phyloP scores from a whole-genome alignment of 495 filamentous ascomycete species.

The Penicillium canescens region DNA sequence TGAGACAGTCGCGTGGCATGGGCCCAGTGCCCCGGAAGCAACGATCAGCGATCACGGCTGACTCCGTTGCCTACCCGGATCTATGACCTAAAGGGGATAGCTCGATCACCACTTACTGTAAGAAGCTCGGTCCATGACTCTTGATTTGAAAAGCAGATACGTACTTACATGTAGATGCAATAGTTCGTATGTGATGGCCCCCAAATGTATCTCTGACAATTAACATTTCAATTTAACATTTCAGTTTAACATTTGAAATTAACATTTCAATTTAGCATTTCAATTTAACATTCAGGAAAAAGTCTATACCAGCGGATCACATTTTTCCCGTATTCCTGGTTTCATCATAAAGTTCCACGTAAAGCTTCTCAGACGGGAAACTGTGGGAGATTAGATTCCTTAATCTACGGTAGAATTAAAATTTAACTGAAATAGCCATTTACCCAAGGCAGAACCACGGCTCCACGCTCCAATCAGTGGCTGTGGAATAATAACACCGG shows the following conservation, averaged over 20 bases:
- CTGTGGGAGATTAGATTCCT: background rate
- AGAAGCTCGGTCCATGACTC: background rate
- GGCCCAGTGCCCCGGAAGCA: slow-evolving; percentile 9
- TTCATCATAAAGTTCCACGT: slow-evolving; percentile 2
- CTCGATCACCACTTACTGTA: background rate
- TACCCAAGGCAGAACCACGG: slow-evolving; percentile 18
- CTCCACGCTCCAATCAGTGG: slow-evolving; percentile 17
- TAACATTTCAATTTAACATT: background rate
- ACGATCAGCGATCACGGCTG: slow-evolving; percentile 11
- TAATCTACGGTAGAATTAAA: background rate
- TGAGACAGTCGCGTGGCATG: slow-evolving; percentile 11
- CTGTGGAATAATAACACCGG: slow-evolving; percentile 18
- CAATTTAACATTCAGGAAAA: background rate
- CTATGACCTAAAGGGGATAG: slow-evolving; percentile 13
- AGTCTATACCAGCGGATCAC: slow-evolving; percentile 2
- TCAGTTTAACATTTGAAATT: too few species aligned
- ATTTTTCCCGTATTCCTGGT: slow-evolving; percentile 5
- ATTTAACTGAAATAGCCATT: slow-evolving; percentile 3
- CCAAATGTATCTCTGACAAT: too few species aligned
- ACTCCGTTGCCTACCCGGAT: slow-evolving; percentile 11
- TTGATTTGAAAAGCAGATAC: background rate
- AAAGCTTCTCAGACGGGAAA: background rate
- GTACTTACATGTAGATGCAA: background rate
- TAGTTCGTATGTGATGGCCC: too few species aligned
- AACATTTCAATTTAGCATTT: background rate